These are phyloP conservation scores for Vitis labrusca DNA, from an alignment of 164 flowering plant genomes.

Conservation along the genomic window DNA sequence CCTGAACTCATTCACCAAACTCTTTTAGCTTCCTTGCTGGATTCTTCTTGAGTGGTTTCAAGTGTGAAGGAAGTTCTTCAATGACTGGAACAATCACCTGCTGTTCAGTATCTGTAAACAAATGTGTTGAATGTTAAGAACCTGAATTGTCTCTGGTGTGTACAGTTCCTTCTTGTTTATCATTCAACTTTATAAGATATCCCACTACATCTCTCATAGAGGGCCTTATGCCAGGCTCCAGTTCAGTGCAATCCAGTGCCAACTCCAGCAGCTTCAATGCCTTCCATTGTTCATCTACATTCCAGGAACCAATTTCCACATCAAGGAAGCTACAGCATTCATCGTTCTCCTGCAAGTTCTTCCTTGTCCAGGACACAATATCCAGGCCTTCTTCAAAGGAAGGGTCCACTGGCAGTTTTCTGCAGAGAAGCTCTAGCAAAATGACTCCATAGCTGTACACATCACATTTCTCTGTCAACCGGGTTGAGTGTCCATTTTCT, in stretches of 20 bases:
- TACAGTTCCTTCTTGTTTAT: conserved; percentile 1
- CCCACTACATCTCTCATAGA: conserved; percentile 30
- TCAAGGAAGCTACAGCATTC: conserved; percentile 12
- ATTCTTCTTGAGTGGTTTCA: too few relatives aligned
- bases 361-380: conserved; percentile 30
- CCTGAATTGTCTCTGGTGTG: background rate
- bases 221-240: conserved; percentile 18
- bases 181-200: conserved; percentile 7
- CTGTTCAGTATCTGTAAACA: too few relatives aligned
- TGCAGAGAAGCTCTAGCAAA: conserved; percentile 33
- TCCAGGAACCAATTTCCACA: conserved; percentile 19
- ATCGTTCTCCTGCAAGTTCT: conserved; percentile 12
- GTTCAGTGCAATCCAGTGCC: conserved; percentile 32
- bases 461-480: conserved; percentile 30
- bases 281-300: conserved; percentile 20
- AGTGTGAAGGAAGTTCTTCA: too few relatives aligned
- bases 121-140: background rate
- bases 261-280: conserved; percentile 24
- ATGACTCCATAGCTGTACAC: conserved; percentile 21
- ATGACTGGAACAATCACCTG: too few relatives aligned
- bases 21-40: too few relatives aligned
- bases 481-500: conserved; percentile 29
- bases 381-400: conserved; percentile 29
- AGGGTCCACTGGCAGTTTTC: conserved; percentile 37
- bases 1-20: too few relatives aligned